Percentiles rank a stretch among this genome's conserved stretches.
phyloP scores from a whole-genome alignment of 2,329 filamentous ascomycete species.

The Penicillium brasilianum region DNA sequence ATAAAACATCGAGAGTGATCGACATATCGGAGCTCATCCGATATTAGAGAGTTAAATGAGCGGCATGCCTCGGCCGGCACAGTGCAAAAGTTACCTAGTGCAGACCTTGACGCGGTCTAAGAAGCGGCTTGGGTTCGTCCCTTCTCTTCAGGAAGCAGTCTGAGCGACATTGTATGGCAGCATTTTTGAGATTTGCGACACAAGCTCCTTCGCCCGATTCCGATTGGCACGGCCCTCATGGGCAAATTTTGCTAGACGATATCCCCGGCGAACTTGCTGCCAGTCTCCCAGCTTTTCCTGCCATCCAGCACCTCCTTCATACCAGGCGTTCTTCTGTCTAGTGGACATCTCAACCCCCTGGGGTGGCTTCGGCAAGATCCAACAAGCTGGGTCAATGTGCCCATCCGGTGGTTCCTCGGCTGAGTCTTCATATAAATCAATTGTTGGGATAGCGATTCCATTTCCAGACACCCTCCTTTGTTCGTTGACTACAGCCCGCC shows the following conservation, averaged over 20 bases:
- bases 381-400: constrained; percentile 46
- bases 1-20: constrained; percentile 20
- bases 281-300: constrained; percentile 48
- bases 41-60: neutral
- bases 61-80: neutral
- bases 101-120: neutral
- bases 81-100: neutral
- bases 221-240: constrained; percentile 46
- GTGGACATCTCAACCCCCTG: constrained; percentile 45
- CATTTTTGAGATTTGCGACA: constrained; percentile 25
- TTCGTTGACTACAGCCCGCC: constrained; percentile 46
- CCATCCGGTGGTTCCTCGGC: constrained; percentile 46
- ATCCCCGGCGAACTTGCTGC: constrained; percentile 43
- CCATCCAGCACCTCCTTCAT: constrained; percentile 47
- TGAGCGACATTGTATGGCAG: constrained; percentile 26
- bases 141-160: constrained; percentile 10
- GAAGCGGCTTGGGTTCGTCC: neutral
- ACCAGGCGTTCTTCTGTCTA: constrained; percentile 45
- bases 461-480: constrained; percentile 39
- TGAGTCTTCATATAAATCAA: constrained; percentile 43
- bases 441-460: constrained; percentile 34
- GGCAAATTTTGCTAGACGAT: constrained; percentile 44
- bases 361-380: constrained; percentile 48
- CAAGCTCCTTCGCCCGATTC: constrained; percentile 38
- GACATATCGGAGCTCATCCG: constrained; percentile 2